Conservation (phyloP, 73 alveolate genomes). For the Blepharisma japonicum region DNA sequence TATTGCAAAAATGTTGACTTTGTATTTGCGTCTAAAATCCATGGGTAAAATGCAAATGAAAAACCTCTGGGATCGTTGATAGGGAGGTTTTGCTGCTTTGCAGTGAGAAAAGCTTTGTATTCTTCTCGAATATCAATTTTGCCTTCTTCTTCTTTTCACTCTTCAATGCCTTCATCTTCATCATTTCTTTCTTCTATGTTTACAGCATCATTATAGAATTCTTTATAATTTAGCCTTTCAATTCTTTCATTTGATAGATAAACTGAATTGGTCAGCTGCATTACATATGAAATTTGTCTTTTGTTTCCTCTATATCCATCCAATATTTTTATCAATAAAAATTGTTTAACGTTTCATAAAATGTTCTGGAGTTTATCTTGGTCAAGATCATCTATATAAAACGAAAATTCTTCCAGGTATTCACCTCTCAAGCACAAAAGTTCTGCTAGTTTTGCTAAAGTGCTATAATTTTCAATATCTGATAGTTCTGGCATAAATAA, state of each 20-base stretch:
- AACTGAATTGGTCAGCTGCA: neutral
- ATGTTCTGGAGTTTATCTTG: no score
- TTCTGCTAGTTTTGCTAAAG: no score
- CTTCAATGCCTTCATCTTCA: conserved; percentile 20
- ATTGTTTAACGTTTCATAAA: no score
- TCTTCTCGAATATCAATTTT: conserved; percentile 7
- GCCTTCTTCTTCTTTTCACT: neutral
- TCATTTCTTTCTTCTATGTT: conserved; percentile 38
- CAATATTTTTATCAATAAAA: no score
- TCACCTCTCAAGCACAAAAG: no score
- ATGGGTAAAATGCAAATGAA: conserved; percentile 62
- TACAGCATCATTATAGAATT: conserved; percentile 61
- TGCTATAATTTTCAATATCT: no score
- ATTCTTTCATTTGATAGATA: conserved; percentile 33
- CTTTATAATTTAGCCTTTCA: conserved; percentile 40
- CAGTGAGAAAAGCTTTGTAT: neutral
- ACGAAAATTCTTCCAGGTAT: no score
- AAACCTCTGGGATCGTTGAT: neutral
- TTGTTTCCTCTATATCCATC: no score
- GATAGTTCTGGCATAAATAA: no score
- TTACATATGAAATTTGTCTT: no score
- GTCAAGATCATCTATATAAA: no score
- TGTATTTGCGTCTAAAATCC: conserved; percentile 74
- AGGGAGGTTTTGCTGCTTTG: neutral
- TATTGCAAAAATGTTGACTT: conserved; percentile 63